phyloP scores from a whole-genome alignment of 2,329 filamentous ascomycete genomes.

The Decorospora gaudefroyi region DNA sequence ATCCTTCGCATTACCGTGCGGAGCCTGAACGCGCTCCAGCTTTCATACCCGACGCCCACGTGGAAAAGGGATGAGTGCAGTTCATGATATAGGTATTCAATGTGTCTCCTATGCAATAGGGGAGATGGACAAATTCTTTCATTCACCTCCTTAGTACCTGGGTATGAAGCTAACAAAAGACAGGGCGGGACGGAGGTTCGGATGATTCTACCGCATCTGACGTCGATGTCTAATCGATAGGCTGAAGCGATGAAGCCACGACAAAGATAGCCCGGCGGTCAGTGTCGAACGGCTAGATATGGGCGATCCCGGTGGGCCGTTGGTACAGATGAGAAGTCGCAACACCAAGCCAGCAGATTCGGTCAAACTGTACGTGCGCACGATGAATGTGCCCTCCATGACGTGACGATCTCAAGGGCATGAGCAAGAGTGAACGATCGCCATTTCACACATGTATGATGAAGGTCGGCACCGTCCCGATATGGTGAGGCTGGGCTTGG shows the following conservation, averaged over 20 bases:
- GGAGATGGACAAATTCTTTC: not conserved
- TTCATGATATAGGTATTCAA: not conserved
- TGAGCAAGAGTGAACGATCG: not conserved
- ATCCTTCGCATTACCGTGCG: not conserved
- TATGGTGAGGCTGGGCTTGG: conserved; percentile 13
- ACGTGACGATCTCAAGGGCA: too few relatives aligned
- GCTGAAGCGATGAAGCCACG: conserved; percentile 9
- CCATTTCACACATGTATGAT: not conserved
- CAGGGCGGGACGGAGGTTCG: too few relatives aligned
- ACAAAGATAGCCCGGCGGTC: conserved; percentile 15
- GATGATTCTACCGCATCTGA: too few relatives aligned
- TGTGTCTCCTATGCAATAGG: not conserved
- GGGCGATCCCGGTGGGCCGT: conserved; percentile 6
- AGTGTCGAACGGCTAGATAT: conserved; percentile 17
- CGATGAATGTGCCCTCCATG: too few relatives aligned
- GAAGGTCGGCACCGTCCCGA: conserved; percentile 6
- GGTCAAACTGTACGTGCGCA: not conserved
- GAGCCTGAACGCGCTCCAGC: not conserved
- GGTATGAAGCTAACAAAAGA: too few relatives aligned
- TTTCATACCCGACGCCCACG: not conserved
- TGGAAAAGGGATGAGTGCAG: too few relatives aligned
- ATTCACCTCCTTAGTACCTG: too few relatives aligned
- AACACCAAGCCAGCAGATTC: not conserved
- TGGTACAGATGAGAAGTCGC: not conserved
- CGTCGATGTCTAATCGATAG: conserved; percentile 9